These are phyloP conservation scores for Aspergillus asperescens DNA, from an alignment of 495 filamentous ascomycete genomes.

Conservation along the genomic window DNA sequence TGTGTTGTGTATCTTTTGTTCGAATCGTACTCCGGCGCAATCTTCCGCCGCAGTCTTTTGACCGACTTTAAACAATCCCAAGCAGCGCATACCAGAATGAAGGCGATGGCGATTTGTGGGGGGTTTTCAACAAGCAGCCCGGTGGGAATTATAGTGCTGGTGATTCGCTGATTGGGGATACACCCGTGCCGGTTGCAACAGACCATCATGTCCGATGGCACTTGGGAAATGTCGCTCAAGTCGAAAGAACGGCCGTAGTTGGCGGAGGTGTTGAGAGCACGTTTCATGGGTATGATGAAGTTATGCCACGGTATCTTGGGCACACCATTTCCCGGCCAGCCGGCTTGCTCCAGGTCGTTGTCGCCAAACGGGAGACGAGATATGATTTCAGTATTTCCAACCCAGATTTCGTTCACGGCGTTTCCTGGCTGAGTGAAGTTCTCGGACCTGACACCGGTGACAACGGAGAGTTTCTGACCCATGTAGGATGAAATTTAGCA, in stretches of 20 bases:
- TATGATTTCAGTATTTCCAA: constrained; percentile 31
- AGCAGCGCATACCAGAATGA: background rate
- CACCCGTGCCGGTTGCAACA: background rate
- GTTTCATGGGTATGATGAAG: constrained; percentile 38
- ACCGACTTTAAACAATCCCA: no score
- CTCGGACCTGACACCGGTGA: constrained; percentile 31
- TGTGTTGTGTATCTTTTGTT: no score
- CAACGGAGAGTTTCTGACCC: constrained; percentile 33
- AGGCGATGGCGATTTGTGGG: background rate
- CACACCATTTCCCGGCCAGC: constrained; percentile 26
- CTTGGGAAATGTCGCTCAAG: background rate
- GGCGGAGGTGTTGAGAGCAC: constrained; percentile 1
- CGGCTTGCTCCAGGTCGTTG: constrained; percentile 32
- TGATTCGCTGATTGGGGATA: background rate
- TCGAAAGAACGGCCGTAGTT: background rate
- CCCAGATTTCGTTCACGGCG: constrained; percentile 39
- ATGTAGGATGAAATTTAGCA: constrained; percentile 10
- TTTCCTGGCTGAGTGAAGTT: constrained; percentile 33
- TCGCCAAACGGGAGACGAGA: constrained; percentile 38
- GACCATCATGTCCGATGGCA: background rate
- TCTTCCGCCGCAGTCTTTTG: no score
- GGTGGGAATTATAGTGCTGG: background rate
- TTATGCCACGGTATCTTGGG: constrained; percentile 42
- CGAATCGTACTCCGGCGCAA: no score
- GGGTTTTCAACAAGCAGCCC: background rate